These are phyloP conservation scores for Papiliotrema terrestris DNA, from an alignment of 1,284 basidiomycete genomes.

Conservation along the genomic window DNA sequence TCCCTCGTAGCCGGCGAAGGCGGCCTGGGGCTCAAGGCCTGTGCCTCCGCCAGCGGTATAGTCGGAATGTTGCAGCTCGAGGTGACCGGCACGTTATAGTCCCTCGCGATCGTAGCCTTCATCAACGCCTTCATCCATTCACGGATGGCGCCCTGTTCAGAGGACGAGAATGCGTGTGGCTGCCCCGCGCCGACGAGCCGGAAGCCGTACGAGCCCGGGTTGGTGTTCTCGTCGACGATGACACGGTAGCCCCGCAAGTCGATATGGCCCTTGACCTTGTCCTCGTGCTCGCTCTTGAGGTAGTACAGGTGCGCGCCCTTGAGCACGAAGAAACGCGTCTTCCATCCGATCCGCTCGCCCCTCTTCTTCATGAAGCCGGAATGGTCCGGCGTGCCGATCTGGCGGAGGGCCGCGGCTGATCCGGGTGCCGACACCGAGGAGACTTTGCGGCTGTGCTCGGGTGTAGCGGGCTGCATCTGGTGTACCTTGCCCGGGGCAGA, in stretches of 20 bases:
- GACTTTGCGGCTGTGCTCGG: conserved; percentile 13
- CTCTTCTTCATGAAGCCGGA: conserved; percentile 94
- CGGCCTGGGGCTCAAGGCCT: conserved; percentile 91
- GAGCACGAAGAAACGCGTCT: conserved; percentile 86
- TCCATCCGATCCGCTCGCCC: conserved; percentile 95
- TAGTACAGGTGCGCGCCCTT: conserved; percentile 89
- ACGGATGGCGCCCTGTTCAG: conserved; percentile 76
- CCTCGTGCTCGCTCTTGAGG: conserved; percentile 77
- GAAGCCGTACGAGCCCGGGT: conserved; percentile 93
- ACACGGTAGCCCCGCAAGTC: conserved; percentile 91
- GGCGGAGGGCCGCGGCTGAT: conserved; percentile 60
- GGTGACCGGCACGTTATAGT: conserved; percentile 87
- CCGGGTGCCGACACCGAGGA: conserved; percentile 5
- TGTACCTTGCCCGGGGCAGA: conserved; percentile 16
- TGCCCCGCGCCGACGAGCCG: conserved; percentile 90
- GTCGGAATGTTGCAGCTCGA: conserved; percentile 97
- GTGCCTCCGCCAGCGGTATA: conserved; percentile 89
- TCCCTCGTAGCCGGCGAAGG: conserved; percentile 85
- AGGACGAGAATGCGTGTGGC: conserved; percentile 85
- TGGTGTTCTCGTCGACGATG: conserved; percentile 84
- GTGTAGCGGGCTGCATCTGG: conserved; percentile 33
- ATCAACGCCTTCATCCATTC: conserved; percentile 99
- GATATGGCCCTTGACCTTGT: conserved; percentile 92
- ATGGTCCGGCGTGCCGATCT: conserved; percentile 84
- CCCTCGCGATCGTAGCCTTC: conserved; percentile 94